Base-by-base conservation (phyloP, 192 early-diverging fungal genomes). In the Rhizophagus sp. region DNA sequence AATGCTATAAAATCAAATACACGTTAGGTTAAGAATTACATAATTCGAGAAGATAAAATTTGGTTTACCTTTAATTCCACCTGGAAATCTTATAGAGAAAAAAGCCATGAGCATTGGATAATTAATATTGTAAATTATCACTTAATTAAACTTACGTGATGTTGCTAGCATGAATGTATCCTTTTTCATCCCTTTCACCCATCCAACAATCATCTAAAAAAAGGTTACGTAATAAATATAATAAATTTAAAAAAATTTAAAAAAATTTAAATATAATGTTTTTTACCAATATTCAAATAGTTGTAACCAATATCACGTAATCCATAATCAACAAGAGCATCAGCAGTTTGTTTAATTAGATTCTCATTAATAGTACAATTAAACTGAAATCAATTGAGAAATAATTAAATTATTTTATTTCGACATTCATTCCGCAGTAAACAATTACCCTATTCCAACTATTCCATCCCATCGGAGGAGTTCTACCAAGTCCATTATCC, bases 151-250 rank as follows among this genome's bases (percentile, higher is more conserved):
- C 34, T 22, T 17, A 69, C 67, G 84, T 67, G 2, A 44, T 80
- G 11, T 74, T 75, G 76, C 89, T 86, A 44, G 75, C 49, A 10
- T 82, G 81, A n/a, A 87, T 68, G 8, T 82, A 71, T 7, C 61
- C 0, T 78, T 86, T 1, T 67, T 69, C 0, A 78, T 74, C 63
- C 86, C 82, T 9, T 87, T 83, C 7, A 80, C 80, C 76, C 76
- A 79, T 19, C 90, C 90, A 91, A 75, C 90, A 91, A 57, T 91
- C 88, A 64, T 90, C 90, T 33, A 27, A 41, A 33, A 17, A 30
- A 67, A 17, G 34, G 3, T 36, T 36, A 36, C 4, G 34, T 36
- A 36, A 6, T 34, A 34, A 19, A 19, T 19, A 30, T 68, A 34
- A 15, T 41, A 41, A 7, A 8, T 41, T 41, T 7, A 41, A 41